Evolutionary conservation across 169 alveolate genomes (phyloP), one percentile per base, ranked within the genome.

Genomic region (Plasmodium malariae): DNA sequence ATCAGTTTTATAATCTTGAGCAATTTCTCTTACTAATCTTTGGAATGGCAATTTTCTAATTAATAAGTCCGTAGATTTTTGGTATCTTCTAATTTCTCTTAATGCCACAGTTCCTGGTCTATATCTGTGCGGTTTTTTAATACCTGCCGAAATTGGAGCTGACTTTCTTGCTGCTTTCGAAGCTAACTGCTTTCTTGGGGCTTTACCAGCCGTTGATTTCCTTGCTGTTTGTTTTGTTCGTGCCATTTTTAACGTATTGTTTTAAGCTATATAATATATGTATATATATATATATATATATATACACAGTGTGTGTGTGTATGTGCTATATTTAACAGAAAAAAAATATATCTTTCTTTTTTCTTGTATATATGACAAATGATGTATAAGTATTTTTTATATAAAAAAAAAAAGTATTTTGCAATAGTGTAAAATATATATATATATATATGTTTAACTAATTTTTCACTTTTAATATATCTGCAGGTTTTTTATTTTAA

Each of bases 21-120:
- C 99, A 85, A 98, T 97, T 93, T 98, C 99, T 93, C 99, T 95
- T 32, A 98, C 99, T 74, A 98, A 95, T 92, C 99, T 97, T 94
- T 98, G 99, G 98, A 98, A 98, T 68, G 99, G 99, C 88, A 98
- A 95, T 97, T 98, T 98, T 94, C 99, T 95, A 94, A 98, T 97
- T 91, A 98, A 96, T 70, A 98, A 97, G 63, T 98, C 99, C 80
- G 99, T 98, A 74, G 98, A 95, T 89, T 98, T 98, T 93, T 98
- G 99, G 94, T 96, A 98, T 94, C 98, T 98, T 94, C 99, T 96
- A 93, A 98, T 98, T 95, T 98, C 99, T 92, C 99, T 97, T 60
- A 98, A 96, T 59, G 99, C 99, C 24, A 98, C 99, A 71, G 99
- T 98, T 69, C 99, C 99, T 63, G 99, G 99, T 93, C 99, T 97